Evolutionary conservation across 169 alveolate genomes (phyloP).

Genomic region (Babesia ovata): DNA sequence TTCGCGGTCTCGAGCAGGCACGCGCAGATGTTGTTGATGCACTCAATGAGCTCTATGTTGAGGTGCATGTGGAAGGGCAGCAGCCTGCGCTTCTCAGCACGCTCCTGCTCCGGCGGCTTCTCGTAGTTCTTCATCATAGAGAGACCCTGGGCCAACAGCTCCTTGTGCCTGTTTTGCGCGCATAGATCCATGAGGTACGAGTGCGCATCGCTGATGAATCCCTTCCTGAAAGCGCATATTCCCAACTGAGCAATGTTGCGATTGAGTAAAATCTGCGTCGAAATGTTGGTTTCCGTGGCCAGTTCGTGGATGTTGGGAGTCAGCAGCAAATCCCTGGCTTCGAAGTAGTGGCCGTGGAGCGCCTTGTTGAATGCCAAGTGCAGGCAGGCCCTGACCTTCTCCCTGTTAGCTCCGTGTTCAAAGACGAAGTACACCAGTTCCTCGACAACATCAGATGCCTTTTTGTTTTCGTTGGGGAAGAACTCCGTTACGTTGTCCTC

Average conservation of each 20-base stretch:
- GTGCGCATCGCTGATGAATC: constrained; percentile 90
- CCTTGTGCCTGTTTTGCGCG: constrained; percentile 90
- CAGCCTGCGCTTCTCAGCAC: constrained; percentile 93
- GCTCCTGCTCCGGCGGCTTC: constrained; percentile 91
- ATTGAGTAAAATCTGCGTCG: constrained; percentile 92
- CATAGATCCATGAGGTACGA: constrained; percentile 90
- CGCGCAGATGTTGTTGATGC: constrained; percentile 91
- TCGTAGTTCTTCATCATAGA: constrained; percentile 87
- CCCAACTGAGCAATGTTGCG: constrained; percentile 95
- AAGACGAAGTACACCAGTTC: constrained; percentile 75
- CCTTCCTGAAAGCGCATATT: constrained; percentile 94
- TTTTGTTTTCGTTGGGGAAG: constrained; percentile 60
- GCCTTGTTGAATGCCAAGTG: constrained; percentile 87
- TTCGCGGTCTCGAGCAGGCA: constrained; percentile 91
- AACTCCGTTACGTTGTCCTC: constrained; percentile 3
- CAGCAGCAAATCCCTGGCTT: constrained; percentile 85
- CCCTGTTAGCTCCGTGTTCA: constrained; percentile 80
- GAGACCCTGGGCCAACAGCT: constrained; percentile 93
- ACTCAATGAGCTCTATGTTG: constrained; percentile 91
- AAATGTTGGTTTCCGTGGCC: constrained; percentile 87
- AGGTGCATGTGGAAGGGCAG: constrained; percentile 97
- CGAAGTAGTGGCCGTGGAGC: constrained; percentile 86
- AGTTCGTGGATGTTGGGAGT: constrained; percentile 86
- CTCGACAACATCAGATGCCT: constrained; percentile 69
- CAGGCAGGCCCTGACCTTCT: constrained; percentile 84